A percentile compares a stretch with the other conserved stretches of the same genome.
These are phyloP conservation scores for Fraxinus latifolia DNA, from an alignment of 305 asterid species.

Conservation along the genomic window DNA sequence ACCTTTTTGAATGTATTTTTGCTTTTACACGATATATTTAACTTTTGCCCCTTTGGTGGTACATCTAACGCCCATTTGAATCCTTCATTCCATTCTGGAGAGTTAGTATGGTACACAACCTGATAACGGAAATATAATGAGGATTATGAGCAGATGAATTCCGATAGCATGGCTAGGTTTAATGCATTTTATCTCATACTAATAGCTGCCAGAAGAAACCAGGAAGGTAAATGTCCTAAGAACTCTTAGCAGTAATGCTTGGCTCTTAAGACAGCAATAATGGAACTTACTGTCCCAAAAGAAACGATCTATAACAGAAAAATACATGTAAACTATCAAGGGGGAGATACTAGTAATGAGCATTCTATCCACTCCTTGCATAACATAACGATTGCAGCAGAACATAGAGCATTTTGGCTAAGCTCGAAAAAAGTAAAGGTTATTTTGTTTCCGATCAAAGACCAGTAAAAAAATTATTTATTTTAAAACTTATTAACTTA, in stretches of 20 bases:
- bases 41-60: constrained; percentile 89
- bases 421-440: not conserved
- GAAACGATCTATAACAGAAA: not conserved
- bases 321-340: not conserved
- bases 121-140: constrained; percentile 24
- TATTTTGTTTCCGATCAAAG: not conserved
- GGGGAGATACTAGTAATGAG: not conserved
- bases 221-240: not conserved
- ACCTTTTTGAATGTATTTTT: constrained; percentile 86
- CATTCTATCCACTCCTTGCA: not conserved
- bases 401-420: not conserved
- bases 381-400: not conserved
- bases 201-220: not conserved
- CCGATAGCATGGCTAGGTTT: not conserved
- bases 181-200: not conserved
- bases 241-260: not conserved
- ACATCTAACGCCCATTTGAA: constrained; percentile 89
- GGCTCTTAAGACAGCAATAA: not conserved
- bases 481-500: not conserved
- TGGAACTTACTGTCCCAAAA: not conserved
- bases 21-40: constrained; percentile 62
- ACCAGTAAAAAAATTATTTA: not conserved
- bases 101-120: constrained; percentile 60
- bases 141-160: constrained; percentile 5
- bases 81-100: constrained; percentile 80